Base-by-base conservation (phyloP, 2,329 filamentous ascomycete species). In the Apiospora saccharicola region DNA sequence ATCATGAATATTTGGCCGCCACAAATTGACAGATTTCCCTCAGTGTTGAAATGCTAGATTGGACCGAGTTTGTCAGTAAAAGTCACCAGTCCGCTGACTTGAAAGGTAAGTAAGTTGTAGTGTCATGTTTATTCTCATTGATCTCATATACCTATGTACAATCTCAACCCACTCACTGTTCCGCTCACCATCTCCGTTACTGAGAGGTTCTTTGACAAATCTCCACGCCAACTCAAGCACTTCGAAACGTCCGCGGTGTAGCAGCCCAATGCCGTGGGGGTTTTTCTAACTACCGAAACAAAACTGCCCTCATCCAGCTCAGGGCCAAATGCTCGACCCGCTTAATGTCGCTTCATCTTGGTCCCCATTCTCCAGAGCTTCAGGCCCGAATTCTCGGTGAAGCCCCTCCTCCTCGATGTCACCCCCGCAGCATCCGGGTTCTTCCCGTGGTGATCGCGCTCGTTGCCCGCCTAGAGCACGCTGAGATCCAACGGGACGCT, bases 401-500 rank as follows among this genome's bases (percentile, higher is more conserved):
- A 34, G 51, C 44, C 69, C 44, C 46, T 46, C 57, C n/a, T 68
- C 19, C 47, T 67, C 19, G 30, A n/a, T 1, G 3, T 37, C 30
- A 37, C 10, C 19, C 41, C 22, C 6, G 22, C 46, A 3, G 46
- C 24, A 44, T 10, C 67, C 8, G 13, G n/a, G 8, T 46, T 34
- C 43, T 46, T 34, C 43, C 44, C 67, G n/a, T 68, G 41, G n/a
- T 24, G 57, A 22, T 44, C 30, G 51, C 34, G 41, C 6, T 69
- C 37, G 47, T 43, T 19, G 37, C 75, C 71, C 41, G 26, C 70
- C 78, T 81, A 84, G 67, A 92, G 87, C 19, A 88, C 86, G 75
- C 86, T 90, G 79, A 99, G 83, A 85, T 98, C 94, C 77, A 98
- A 85, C 43, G 96, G 96, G 76, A 98, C 95, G 85, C 94, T 98